phyloP scores from a whole-genome alignment of 768 basidiomycete species.

The Brasilioporus rufonigricans region DNA sequence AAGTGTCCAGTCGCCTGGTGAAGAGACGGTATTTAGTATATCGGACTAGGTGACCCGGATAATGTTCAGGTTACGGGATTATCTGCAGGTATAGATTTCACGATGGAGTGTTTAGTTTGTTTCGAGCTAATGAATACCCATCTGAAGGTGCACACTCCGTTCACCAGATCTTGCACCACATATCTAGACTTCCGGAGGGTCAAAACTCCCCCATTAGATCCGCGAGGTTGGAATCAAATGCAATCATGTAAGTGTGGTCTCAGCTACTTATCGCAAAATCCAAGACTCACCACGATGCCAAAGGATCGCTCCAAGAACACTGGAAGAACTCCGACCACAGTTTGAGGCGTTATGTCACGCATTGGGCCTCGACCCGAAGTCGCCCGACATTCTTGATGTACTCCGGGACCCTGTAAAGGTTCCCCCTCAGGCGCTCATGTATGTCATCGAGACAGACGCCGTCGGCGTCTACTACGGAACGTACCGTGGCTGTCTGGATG shows the following conservation, averaged over 20 bases:
- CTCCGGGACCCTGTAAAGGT: constrained; percentile 49
- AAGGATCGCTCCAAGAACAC: constrained; percentile 57
- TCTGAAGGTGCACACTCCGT: constrained; percentile 64
- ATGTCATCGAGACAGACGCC: constrained; percentile 54
- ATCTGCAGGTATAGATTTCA: constrained; percentile 50
- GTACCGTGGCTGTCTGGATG: constrained; percentile 64
- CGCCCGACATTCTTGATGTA: constrained; percentile 43
- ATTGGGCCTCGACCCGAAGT: constrained; percentile 51
- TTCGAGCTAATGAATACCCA: neutral
- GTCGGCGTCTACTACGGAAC: constrained; percentile 56
- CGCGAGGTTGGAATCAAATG: constrained; percentile 70
- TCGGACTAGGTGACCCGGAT: constrained; percentile 50
- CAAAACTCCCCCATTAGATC: constrained; percentile 61
- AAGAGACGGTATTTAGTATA: neutral
- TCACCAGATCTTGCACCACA: constrained; percentile 70
- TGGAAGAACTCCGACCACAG: constrained; percentile 55
- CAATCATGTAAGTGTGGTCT: constrained; percentile 51
- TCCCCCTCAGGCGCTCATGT: constrained; percentile 48
- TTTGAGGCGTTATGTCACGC: constrained; percentile 60
- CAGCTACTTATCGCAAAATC: neutral
- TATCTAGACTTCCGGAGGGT: constrained; percentile 56
- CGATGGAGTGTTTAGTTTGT: neutral
- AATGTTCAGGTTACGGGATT: constrained; percentile 64
- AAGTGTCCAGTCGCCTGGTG: constrained; percentile 1
- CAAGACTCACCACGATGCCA: neutral